These are phyloP conservation scores for Coccomyxa sp. DNA, from an alignment of 139 green algal species.

Conservation along the genomic window DNA sequence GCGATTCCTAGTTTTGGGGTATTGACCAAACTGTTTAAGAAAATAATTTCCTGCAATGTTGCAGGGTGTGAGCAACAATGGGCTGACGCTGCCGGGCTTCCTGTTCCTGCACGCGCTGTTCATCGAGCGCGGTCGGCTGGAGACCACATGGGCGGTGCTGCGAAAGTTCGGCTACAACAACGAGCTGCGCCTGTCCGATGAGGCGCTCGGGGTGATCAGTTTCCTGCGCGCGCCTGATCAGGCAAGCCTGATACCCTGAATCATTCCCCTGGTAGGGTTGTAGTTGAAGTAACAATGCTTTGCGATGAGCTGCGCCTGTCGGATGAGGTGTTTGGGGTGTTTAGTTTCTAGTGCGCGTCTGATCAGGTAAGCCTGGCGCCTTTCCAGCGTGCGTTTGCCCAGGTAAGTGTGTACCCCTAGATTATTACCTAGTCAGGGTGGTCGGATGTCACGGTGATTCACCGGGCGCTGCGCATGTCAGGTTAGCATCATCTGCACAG, in stretches of 20 bases:
- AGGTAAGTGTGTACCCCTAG: too few relatives aligned
- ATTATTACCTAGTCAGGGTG: too few relatives aligned
- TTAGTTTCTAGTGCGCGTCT: too few relatives aligned
- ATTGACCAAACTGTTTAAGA: too few relatives aligned
- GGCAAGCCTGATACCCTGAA: slow-evolving; percentile 7
- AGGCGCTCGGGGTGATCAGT: slow-evolving; percentile 44
- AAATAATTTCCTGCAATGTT: not conserved
- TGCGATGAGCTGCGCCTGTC: slow-evolving; percentile 7
- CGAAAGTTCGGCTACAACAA: slow-evolving; percentile 79
- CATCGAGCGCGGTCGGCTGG: slow-evolving; percentile 85
- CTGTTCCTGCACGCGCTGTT: slow-evolving; percentile 93
- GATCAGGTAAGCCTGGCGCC: too few relatives aligned
- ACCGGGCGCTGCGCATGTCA: too few relatives aligned
- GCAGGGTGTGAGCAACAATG: slow-evolving; percentile 46
- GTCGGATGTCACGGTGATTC: too few relatives aligned
- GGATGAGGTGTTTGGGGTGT: not conserved
- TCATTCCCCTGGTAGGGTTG: not conserved
- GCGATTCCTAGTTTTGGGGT: too few relatives aligned
- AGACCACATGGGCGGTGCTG: slow-evolving; percentile 89
- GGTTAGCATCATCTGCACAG: too few relatives aligned
- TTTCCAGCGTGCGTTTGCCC: too few relatives aligned
- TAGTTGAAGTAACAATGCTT: not conserved
- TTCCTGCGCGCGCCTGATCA: slow-evolving; percentile 33
- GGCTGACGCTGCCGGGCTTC: slow-evolving; percentile 86
- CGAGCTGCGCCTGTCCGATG: slow-evolving; percentile 49